A percentile compares a stretch with the other conserved stretches of the same genome.
Evolutionary conservation across 1,284 basidiomycete genomes (phyloP).

Genomic region (Ceratobasidium papillatum): DNA sequence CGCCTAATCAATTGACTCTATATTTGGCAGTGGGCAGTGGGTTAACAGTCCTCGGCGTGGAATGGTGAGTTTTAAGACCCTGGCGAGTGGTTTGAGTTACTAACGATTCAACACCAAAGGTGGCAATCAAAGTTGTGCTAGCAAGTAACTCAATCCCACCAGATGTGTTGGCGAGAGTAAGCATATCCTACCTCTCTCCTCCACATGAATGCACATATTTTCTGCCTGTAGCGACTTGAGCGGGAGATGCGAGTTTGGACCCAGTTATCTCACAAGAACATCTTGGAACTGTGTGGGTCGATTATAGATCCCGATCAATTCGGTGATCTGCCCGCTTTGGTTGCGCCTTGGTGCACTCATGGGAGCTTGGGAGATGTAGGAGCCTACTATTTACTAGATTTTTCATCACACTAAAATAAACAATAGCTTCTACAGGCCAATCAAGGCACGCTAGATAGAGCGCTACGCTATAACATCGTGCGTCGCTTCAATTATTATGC

Average conservation of each 20-base stretch:
- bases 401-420: background rate
- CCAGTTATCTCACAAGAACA: background rate
- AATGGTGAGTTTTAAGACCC: too few species aligned
- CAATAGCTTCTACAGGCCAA: background rate
- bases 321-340: background rate
- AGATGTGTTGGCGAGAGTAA: background rate
- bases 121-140: slow-evolving; percentile 4
- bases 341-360: slow-evolving; percentile 1
- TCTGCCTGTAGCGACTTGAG: background rate
- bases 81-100: background rate
- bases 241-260: slow-evolving; percentile 3
- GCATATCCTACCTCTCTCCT: background rate
- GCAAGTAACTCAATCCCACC: too few species aligned
- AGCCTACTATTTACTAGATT: too few species aligned
- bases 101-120: background rate
- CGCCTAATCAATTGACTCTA: too few species aligned
- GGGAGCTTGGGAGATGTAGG: slow-evolving; percentile 1
- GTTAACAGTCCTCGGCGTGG: too few species aligned
- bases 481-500: background rate
- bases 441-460: background rate
- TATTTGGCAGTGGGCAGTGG: too few species aligned
- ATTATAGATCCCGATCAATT: background rate
- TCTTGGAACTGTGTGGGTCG: background rate
- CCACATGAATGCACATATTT: background rate
- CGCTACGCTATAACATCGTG: background rate